Evolutionary conservation across 129 eudicot genomes (phyloP).

Genomic region (Flaveria robusta): DNA sequence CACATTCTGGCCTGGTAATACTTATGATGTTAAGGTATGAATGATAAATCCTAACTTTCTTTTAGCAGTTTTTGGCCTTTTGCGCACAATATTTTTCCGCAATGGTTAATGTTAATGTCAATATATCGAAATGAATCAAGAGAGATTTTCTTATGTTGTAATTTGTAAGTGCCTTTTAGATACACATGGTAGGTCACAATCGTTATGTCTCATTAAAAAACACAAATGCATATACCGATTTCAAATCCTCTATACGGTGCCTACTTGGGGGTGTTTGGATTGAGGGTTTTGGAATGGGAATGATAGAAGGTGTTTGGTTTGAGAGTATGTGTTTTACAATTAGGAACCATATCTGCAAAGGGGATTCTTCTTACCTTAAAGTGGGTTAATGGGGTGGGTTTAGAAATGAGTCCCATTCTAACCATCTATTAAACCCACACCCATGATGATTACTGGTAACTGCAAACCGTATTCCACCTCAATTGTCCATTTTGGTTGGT

Average conservation of each 20-base stretch:
- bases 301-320: neutral
- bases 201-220: neutral
- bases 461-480: neutral
- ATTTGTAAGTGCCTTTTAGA: constrained; percentile 1
- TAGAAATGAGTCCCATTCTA: neutral
- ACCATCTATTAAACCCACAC: neutral
- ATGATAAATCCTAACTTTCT: neutral
- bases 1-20: constrained; percentile 45
- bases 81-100: neutral
- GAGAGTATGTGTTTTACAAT: neutral
- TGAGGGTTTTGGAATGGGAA: neutral
- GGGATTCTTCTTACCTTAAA: neutral
- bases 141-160: neutral
- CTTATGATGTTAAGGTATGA: constrained; percentile 64
- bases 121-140: neutral
- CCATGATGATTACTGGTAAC: neutral
- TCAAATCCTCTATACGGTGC: neutral
- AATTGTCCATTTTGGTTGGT: neutral
- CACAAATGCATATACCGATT: neutral
- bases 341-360: neutral
- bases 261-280: neutral
- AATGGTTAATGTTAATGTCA: neutral
- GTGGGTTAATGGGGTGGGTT: neutral
- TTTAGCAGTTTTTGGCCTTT: neutral
- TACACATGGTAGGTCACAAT: neutral